Conservation (phyloP, 257 asterid species). For the Avicennia marina region DNA sequence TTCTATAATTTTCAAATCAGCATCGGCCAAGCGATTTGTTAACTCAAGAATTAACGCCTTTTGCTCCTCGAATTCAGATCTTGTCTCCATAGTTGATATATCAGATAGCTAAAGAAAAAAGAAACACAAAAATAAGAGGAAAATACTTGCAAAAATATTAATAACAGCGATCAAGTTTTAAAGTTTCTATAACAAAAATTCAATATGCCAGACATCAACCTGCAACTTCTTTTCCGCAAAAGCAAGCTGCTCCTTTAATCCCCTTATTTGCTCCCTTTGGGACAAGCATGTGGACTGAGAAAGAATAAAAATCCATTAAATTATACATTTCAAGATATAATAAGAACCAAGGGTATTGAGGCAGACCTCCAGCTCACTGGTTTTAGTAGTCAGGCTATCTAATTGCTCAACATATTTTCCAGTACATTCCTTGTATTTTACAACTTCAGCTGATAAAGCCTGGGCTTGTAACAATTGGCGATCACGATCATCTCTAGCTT, state of each 20-base stretch:
- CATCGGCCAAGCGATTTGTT: conserved; percentile 64
- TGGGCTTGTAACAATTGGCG: conserved; percentile 50
- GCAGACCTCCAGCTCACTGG: conserved; percentile 66
- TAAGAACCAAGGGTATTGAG: conserved; percentile 1
- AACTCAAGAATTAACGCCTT: conserved; percentile 43
- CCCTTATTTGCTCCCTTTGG: conserved; percentile 65
- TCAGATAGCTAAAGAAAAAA: conserved; percentile 50
- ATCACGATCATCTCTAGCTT: conserved; percentile 83
- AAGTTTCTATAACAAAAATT: no score
- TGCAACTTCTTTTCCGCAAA: conserved; percentile 58
- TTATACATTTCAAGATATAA: background rate
- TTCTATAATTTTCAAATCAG: conserved; percentile 72
- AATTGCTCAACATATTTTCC: conserved; percentile 51
- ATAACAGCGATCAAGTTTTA: background rate
- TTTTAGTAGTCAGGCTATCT: conserved; percentile 43
- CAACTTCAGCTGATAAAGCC: conserved; percentile 48
- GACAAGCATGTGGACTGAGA: conserved; percentile 42
- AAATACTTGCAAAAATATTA: background rate
- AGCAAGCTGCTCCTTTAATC: conserved; percentile 64
- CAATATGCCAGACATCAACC: conserved; percentile 29
- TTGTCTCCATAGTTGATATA: conserved; percentile 56
- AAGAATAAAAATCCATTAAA: background rate
- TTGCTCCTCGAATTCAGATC: conserved; percentile 67
- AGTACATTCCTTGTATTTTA: conserved; percentile 51
- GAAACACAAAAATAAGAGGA: background rate